phyloP scores from a whole-genome alignment of 2,329 filamentous ascomycete genomes.

The Aureobasidium mangrovei region DNA sequence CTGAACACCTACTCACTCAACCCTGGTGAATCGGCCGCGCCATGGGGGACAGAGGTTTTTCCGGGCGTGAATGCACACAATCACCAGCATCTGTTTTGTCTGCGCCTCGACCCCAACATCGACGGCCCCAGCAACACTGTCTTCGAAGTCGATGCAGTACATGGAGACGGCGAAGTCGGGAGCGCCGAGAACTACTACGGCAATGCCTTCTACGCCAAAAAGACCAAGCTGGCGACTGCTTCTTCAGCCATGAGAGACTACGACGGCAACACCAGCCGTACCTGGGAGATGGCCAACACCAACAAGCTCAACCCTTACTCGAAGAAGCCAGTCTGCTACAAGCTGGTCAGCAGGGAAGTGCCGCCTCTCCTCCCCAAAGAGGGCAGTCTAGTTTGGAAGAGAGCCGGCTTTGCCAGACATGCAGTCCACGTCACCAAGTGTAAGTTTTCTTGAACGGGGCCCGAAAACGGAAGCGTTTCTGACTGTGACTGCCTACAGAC shows the following conservation, averaged over 20 bases:
- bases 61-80: conserved; percentile 90
- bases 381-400: conserved; percentile 76
- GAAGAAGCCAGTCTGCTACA: conserved; percentile 77
- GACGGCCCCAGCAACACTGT: conserved; percentile 76
- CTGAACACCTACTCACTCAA: conserved; percentile 83
- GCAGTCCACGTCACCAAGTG: conserved; percentile 84
- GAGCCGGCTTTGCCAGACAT: conserved; percentile 78
- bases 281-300: conserved; percentile 86
- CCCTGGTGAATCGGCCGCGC: conserved; percentile 70
- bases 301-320: conserved; percentile 78
- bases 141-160: conserved; percentile 62
- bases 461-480: background rate
- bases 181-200: conserved; percentile 78
- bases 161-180: conserved; percentile 64
- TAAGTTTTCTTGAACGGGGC: conserved; percentile 37
- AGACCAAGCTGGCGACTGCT: conserved; percentile 67
- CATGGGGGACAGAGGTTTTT: conserved; percentile 88
- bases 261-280: conserved; percentile 65
- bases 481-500: conserved; percentile 41
- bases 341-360: conserved; percentile 80
- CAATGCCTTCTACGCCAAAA: conserved; percentile 80
- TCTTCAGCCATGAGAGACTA: conserved; percentile 68
- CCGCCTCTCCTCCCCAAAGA: conserved; percentile 71
- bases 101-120: conserved; percentile 78
- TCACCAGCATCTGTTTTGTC: conserved; percentile 90